Evolutionary conservation across 345 rosid species (phyloP).

Genomic region (Psidium friedrichsthalianum): DNA sequence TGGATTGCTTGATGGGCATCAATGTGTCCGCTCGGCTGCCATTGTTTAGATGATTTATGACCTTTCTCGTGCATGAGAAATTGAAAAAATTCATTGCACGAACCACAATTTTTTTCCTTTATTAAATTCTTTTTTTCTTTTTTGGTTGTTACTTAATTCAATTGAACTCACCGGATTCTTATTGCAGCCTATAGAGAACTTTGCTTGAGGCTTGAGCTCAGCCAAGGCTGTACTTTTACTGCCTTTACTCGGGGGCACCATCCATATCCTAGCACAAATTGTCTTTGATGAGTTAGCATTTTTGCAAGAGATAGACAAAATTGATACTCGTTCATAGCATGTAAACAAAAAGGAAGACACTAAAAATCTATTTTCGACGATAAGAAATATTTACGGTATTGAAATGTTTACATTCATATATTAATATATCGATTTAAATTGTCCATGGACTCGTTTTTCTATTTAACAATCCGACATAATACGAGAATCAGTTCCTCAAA

Average conservation of each 20-base stretch:
- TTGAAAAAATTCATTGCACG: not conserved
- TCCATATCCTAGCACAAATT: conserved; percentile 5
- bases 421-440: not conserved
- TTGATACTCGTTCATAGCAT: not conserved
- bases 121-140: not conserved
- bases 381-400: not conserved
- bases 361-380: not conserved
- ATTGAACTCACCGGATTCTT: not conserved
- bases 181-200: not conserved
- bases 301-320: not conserved
- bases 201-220: not conserved
- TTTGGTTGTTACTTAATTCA: not conserved
- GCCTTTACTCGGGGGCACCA: not conserved
- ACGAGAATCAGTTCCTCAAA: not conserved
- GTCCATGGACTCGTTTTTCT: not conserved
- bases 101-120: not conserved
- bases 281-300: not conserved
- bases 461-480: not conserved
- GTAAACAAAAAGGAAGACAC: not conserved
- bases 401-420: not conserved
- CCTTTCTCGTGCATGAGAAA: not conserved
- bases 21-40: not conserved
- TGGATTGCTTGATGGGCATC: conserved; percentile 1
- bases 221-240: not conserved
- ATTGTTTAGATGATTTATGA: not conserved